Evolutionary conservation across 352 stramenopile genomes (phyloP), one percentile per base, ranked within the genome.

Genomic region (Phytophthora macrochlamydospora): DNA sequence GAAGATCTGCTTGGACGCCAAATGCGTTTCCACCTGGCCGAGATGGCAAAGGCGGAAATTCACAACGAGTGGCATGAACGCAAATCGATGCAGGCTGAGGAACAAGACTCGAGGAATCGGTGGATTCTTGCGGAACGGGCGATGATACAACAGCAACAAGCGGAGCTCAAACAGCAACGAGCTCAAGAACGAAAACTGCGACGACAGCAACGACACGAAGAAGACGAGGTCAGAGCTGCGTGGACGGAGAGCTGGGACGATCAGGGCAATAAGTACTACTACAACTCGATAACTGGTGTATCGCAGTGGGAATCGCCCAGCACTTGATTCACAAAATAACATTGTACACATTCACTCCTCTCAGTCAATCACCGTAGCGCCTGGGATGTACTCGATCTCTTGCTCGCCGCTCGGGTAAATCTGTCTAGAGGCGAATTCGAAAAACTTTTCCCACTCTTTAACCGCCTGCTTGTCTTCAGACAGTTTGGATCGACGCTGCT

Each of bases 361-460:
- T 45, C 33, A 62, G 12, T 70, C 61, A 13, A 62, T 40, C 5
- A 58, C 30, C 3, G 35, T 46, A 9, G 42, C 55, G 9, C 7
- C 18, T 28, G 52, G 46, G n/a, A 64, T 52, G 30, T 53, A 59
- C 32, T 30, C 51, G 28, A 40, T 11, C 38, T 69, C 24, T 42
- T 52, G 38, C 28, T 76, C 57, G 1, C 33, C 62, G 7, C 59
- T 79, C 3, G 75, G 55, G 13, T 68, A 81, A 40, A 83, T 64
- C 12, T 61, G 62, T 5, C 40, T 32, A 2, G 56, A 50, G n/a
- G 75, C 76, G 62, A 86, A 79, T 11, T 91, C 72, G 29, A 94
- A 78, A 51, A 94, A 92, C 37, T 62, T 72, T 63, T 92, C 83
- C 86, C 86, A 94, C 52, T 92, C 79, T n/a, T 67, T 18, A 1